Base-by-base conservation (phyloP, 805 yeast genomes). In the Candida chilensis region DNA sequence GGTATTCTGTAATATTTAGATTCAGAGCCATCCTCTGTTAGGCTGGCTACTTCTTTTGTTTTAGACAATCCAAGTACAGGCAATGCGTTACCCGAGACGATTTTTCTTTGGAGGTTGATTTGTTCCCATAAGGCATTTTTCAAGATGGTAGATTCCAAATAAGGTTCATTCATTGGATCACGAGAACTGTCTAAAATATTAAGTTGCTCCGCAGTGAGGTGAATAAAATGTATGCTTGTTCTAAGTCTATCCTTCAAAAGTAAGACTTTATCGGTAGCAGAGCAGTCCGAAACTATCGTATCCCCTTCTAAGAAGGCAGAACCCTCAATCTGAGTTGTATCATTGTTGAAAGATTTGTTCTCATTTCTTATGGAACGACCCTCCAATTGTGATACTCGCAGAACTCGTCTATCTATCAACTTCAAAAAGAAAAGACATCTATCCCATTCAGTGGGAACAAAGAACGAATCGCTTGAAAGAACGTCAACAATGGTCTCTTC, bases 401-500 rank as follows among this genome's bases (percentile, higher is more conserved):
- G n/a, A n/a, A 40, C 34, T 19, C 66, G 38, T 42, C 66, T 44
- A 35, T 62, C 65, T 24, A 66, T 51, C 27, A 68, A 39, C 27
- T 50, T 57, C 21, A 67, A 59, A 3, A 64, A 52, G 36, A 72
- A 71, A 17, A 64, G 36, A 26, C 72, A 67, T 31, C 79, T 51
- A 26, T 70, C 75, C 74, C 74, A 70, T 42, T 72, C 79, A 2
- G 60, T 57, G 2, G 72, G 71, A 4, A 69, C 69, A 42, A 66
- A 72, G 37, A 72, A 71, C 14, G 63, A 66, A 38, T 73, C 74
- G 12, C 61, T 53, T 0, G 68, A 61, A 10, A 71, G 56, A 5
- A 68, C 67, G 17, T 60, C 63, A 0, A 64, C 54, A 11, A 68
- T 56, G 5, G 69, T 48, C 1, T 50, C 38, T 0, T 45, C 45